A percentile compares a stretch with the other conserved stretches of the same genome.
Evolutionary conservation across 306 rosid genomes (phyloP).

Genomic region (Begonia masoniana): DNA sequence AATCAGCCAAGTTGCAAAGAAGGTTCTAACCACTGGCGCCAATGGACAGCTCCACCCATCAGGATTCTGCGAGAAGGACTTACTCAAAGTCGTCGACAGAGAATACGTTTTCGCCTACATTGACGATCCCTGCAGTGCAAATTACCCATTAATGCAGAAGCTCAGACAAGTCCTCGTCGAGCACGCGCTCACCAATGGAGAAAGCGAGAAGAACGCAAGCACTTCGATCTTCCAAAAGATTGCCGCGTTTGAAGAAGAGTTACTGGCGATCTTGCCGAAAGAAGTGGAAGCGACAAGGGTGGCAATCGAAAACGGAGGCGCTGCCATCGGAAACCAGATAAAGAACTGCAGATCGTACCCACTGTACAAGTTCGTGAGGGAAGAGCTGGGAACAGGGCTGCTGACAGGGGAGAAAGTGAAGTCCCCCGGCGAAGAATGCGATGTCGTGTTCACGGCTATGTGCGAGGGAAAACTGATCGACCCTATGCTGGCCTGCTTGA

Average conservation of each 20-base stretch:
- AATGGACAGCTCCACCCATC: slow-evolving; percentile 82
- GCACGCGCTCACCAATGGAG: slow-evolving; percentile 49
- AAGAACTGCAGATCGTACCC: slow-evolving; percentile 76
- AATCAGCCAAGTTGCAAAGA: slow-evolving; percentile 68
- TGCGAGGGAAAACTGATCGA: slow-evolving; percentile 69
- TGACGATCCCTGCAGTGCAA: slow-evolving; percentile 62
- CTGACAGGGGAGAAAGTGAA: slow-evolving; percentile 49
- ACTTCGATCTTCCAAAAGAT: slow-evolving; percentile 88
- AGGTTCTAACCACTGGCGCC: slow-evolving; percentile 45
- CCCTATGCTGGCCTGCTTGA: slow-evolving; percentile 62
- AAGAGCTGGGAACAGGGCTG: slow-evolving; percentile 40
- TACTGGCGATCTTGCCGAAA: slow-evolving; percentile 50
- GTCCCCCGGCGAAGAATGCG: slow-evolving; percentile 84
- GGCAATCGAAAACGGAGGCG: slow-evolving; percentile 40
- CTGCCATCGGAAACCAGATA: slow-evolving; percentile 43
- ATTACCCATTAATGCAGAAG: slow-evolving; percentile 87
- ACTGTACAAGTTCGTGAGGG: slow-evolving; percentile 70
- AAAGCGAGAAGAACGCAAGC: slow-evolving; percentile 38
- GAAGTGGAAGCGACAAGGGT: slow-evolving; percentile 57
- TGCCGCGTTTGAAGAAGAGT: slow-evolving; percentile 55
- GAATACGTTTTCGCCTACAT: slow-evolving; percentile 54
- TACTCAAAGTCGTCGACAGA: slow-evolving; percentile 63
- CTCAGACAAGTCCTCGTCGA: slow-evolving; percentile 68
- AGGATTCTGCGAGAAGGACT: slow-evolving; percentile 68
- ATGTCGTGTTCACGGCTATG: slow-evolving; percentile 58